Evolutionary conservation across 441 rosid species (phyloP), one percentile per base, ranked within the genome.

Genomic region (Erysimum cheiri): DNA sequence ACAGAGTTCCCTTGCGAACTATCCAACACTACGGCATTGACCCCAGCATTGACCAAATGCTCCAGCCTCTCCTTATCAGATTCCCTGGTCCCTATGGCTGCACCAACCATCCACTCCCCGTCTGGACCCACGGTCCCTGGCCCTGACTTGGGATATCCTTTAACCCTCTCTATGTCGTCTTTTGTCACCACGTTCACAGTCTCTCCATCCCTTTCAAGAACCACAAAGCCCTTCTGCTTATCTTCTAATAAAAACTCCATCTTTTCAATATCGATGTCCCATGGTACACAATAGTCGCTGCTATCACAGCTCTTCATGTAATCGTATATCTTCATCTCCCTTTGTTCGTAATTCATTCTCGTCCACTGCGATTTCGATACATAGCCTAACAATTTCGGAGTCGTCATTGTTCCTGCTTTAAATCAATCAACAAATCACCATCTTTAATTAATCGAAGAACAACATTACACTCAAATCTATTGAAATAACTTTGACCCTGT

Each of bases 1-100:
- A 78, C 72, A 1, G 98, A 94, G 78, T 94, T 94, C 52, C 98
- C 99, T 56, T 90, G 98, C 12, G 98, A 91, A 69, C 98, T 90
- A 73, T 94, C 98, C 66, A 94, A 72, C 40, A 94, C 92, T 57
- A 90, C 85, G 35, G 80, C 96, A 41, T 90, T 82, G 11, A 77
- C 81, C 19, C 97, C 97, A 12, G 86, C 96, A 77, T 85, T 88
- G 36, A 94, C 93, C 78, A 94, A 62, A 59, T 80, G 88, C 78
- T 94, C 84, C 67, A 93, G 56, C 82, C 96, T 89, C 85, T 83
- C 89, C 86, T 85, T 89, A 49, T 93, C 97, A 0, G 89, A 73
- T 8, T 83, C 93, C 80, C 98, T 84, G 0, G 97, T 93, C 67
- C 98, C 97, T 13, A 89, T 80, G 0, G 96, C 88, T 0, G 96